These are phyloP conservation scores for Fraxinus greggii DNA, from an alignment of 305 asterid species.

Conservation along the genomic window DNA sequence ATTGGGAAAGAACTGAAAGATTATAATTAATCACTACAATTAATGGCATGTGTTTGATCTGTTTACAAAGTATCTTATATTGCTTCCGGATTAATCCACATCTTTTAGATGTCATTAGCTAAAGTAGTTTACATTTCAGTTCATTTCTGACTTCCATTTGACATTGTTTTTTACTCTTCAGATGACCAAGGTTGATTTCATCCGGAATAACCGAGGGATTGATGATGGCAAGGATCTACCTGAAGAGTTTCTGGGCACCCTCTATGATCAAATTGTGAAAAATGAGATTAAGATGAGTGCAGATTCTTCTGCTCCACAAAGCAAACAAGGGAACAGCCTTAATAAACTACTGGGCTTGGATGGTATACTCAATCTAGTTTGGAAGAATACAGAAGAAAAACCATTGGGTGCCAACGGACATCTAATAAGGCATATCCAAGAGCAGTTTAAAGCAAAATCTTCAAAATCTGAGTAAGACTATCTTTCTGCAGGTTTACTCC, in stretches of 20 bases:
- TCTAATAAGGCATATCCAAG: constrained; percentile 90
- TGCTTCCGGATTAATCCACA: constrained; percentile 3
- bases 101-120: constrained; percentile 19
- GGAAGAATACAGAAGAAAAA: constrained; percentile 95
- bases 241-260: constrained; percentile 83
- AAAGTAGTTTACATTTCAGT: constrained; percentile 14
- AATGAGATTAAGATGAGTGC: constrained; percentile 95
- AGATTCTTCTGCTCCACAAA: constrained; percentile 70
- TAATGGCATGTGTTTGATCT: background rate
- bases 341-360: constrained; percentile 89
- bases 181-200: constrained; percentile 97
- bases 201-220: constrained; percentile 97
- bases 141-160: constrained; percentile 33
- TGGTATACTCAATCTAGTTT: constrained; percentile 91
- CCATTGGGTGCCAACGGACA: constrained; percentile 84
- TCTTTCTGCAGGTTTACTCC: constrained; percentile 23
- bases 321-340: constrained; percentile 86
- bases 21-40: background rate
- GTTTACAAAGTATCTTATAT: background rate
- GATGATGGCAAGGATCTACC: constrained; percentile 93
- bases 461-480: constrained; percentile 87
- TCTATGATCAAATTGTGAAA: constrained; percentile 89
- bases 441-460: constrained; percentile 91
- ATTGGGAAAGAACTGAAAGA: constrained; percentile 7
- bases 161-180: constrained; percentile 43